These are phyloP conservation scores for Quambalaria eucalypti DNA, from an alignment of 1,284 basidiomycete species.

Conservation along the genomic window DNA sequence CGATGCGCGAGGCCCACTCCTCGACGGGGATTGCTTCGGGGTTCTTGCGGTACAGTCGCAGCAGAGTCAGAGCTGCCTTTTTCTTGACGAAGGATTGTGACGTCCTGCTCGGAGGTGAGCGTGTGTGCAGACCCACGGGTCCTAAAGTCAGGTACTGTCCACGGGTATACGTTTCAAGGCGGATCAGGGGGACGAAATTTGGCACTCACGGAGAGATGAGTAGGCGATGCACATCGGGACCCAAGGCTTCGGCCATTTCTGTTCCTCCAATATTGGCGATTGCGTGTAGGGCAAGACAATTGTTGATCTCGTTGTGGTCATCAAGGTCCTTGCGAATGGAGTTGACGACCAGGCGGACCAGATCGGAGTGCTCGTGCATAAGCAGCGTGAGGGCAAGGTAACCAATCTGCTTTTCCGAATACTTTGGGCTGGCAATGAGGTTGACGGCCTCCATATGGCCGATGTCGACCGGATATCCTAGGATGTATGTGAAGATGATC, in stretches of 20 bases:
- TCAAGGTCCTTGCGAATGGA: constrained; percentile 96
- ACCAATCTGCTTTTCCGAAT: constrained; percentile 96
- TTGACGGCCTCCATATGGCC: constrained; percentile 99
- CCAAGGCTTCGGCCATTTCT: constrained; percentile 94
- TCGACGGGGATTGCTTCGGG: constrained; percentile 82
- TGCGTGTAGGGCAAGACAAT: constrained; percentile 91
- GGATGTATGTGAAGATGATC: constrained; percentile 97
- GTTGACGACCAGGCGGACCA: constrained; percentile 89
- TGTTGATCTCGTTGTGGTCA: constrained; percentile 85
- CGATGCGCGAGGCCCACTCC: constrained; percentile 91
- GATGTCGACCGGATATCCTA: constrained; percentile 96
- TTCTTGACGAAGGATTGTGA: constrained; percentile 94
- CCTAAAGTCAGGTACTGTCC: too few relatives aligned
- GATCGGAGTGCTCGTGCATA: constrained; percentile 97
- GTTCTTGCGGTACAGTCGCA: constrained; percentile 89
- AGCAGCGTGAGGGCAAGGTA: constrained; percentile 93
- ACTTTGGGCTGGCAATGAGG: constrained; percentile 86
- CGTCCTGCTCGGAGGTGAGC: constrained; percentile 57
- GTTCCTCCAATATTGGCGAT: constrained; percentile 95
- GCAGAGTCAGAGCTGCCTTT: constrained; percentile 88
- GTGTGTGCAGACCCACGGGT: too few relatives aligned
- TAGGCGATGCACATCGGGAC: constrained; percentile 83
- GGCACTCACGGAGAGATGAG: constrained; percentile 81
- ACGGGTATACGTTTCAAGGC: too few relatives aligned
- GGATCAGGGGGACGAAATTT: too few relatives aligned